These are phyloP conservation scores for Trichosporon faecale DNA, from an alignment of 1,284 basidiomycete genomes.

Conservation along the genomic window DNA sequence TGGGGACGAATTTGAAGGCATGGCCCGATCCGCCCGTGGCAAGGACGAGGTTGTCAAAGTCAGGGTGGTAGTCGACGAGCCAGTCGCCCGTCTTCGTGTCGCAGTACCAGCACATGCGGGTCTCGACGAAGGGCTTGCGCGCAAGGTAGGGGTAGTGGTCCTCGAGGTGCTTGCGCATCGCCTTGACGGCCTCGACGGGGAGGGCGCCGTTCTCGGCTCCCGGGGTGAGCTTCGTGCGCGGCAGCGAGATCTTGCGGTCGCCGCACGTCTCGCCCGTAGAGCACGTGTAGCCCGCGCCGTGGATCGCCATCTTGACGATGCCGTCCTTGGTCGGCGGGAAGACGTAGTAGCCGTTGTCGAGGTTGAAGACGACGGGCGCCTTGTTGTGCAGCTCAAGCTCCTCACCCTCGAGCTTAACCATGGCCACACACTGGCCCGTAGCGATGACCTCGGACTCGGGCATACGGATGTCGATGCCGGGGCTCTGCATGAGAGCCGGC, in stretches of 20 bases:
- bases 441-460: conserved; percentile 38
- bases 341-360: conserved; percentile 52
- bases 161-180: conserved; percentile 35
- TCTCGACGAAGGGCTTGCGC: conserved; percentile 47
- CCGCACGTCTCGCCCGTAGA: conserved; percentile 18
- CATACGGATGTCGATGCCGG: conserved; percentile 44
- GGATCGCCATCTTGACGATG: conserved; percentile 55
- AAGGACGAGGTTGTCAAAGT: conserved; percentile 51
- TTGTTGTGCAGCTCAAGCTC: conserved; percentile 64
- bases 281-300: conserved; percentile 49
- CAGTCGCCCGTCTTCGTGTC: conserved; percentile 54
- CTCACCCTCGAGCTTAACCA: conserved; percentile 67
- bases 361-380: conserved; percentile 61
- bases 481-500: conserved; percentile 66
- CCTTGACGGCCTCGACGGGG: conserved; percentile 38
- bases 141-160: conserved; percentile 48
- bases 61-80: conserved; percentile 54
- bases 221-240: conserved; percentile 48
- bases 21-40: conserved; percentile 55
- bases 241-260: conserved; percentile 40
- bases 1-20: conserved; percentile 70
- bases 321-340: conserved; percentile 54
- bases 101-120: conserved; percentile 52
- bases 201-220: conserved; percentile 46
- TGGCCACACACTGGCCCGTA: conserved; percentile 65